Base-by-base conservation (phyloP, 2,329 filamentous ascomycete genomes). In the Raffaelea ambrosiae region DNA sequence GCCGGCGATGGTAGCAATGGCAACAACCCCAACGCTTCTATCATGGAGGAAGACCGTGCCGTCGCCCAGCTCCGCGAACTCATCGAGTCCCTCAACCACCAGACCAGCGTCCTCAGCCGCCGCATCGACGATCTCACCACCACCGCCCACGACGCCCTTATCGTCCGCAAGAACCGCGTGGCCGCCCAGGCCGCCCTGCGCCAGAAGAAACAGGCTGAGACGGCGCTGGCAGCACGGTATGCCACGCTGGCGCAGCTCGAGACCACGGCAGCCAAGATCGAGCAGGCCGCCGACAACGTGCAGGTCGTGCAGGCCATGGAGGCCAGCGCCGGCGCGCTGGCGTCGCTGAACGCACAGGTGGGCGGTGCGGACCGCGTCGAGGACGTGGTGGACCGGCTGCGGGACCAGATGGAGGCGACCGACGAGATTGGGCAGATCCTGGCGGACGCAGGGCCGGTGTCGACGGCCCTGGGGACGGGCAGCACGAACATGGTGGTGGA, bases 41-140 rank as follows among this genome's bases (percentile, higher is more conserved):
- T 97, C 54, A 86, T 86, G 1, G 71, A 82, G 49, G 84, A 94
- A 57, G 93, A 98, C 66, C 70, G 73, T 4, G 85, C 87, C 1
- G 87, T 96, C 53, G 89, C 89, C 1, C 85, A 85, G 18, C 77
- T 98, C 10, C 91, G 90, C 59, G 80, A 86, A 22, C 74, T 95
- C 11, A 84, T 89, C 23, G 72, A 78, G 38, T 84, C 85, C 44
- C 73, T 98, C 16, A 82, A 84, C 52, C 77, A 82, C 19, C 81
- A 95, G 51, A 83, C 88, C 16, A 66, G 74, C 8, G 73, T 81
- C 1, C 74, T 97, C 36, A 76, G 74, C 44, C 68, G 68, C 10
- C 84, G 88, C 52, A 72, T 93, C 44, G 75, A 83, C 2, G 73
- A 77, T 23, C 72, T 96, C 4, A 72, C 75, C 29, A 58, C 66